Evolutionary conservation across 2,329 filamentous ascomycete species (phyloP), one percentile per base, ranked within the genome.

Genomic region (Pyricularia sp.): DNA sequence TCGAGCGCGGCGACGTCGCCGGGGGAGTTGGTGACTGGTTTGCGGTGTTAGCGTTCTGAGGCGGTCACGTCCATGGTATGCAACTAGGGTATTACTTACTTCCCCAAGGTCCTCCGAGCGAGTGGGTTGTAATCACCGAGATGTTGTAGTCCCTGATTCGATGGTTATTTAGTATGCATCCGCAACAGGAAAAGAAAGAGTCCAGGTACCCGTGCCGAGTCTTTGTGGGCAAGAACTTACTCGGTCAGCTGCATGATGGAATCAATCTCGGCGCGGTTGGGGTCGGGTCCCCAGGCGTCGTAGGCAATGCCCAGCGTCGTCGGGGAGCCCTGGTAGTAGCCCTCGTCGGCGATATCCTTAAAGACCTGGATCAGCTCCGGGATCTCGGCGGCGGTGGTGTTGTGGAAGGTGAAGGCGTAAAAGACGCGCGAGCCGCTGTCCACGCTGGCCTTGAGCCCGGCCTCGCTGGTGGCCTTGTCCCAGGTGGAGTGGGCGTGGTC

Each of bases 401-500:
- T 74, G 65, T 80, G 77, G 71, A 85, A 79, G 1, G 79, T 72
- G 58, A 80, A 81, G 1, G 77, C 78, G 81, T 81, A 85, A 69
- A 81, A 83, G 0, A 84, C 80, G 0, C 83, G 75, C 0, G 80
- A 82, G 2, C 83, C 80, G 58, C 83, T 85, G 17, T 84, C 81
- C 4, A 85, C 75, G 0, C 79, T 80, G 0, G 80, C 84, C 4
- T 81, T 77, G 1, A 85, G 73, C 0, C 83, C 83, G 0, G 83
- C 82, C 26, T 79, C 76, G 0, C 81, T 73, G 0, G 78, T 79
- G 0, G 79, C 79, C 11, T 78, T 75, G 0, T 78, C 80, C 79
- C 80, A 84, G 0, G 78, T 84, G 31, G 83, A 78, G 50, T 84
- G 83, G 0, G 84, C 84, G 66, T 86, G 84, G 68, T 87, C 85